Conservation (phyloP, 495 filamentous ascomycete genomes). For the Cercophora newfieldiana region DNA sequence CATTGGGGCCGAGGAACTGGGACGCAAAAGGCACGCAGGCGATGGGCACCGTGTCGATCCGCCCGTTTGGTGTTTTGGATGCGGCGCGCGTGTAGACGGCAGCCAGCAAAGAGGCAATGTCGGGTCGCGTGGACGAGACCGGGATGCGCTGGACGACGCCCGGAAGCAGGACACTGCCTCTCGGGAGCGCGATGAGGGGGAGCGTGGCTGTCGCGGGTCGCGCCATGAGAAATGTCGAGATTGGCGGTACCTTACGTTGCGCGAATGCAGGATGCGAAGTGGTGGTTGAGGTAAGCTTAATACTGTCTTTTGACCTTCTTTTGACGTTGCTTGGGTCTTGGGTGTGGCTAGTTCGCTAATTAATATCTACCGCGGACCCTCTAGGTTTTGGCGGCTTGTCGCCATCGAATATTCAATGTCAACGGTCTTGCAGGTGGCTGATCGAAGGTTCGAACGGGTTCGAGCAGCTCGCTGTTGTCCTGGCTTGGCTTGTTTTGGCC, state of each 20-base stretch:
- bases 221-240: constrained; percentile 13
- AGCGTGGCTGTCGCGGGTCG: constrained; percentile 48
- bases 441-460: constrained; percentile 9
- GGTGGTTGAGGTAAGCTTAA: neutral
- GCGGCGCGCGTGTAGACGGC: constrained; percentile 68
- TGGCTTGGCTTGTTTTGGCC: constrained; percentile 6
- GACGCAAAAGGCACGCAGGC: constrained; percentile 81
- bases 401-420: neutral
- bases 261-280: neutral
- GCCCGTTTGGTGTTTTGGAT: constrained; percentile 60
- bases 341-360: neutral
- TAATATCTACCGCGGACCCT: neutral
- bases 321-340: neutral
- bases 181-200: constrained; percentile 74
- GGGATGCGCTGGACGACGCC: constrained; percentile 76
- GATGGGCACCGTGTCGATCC: constrained; percentile 65
- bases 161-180: constrained; percentile 74
- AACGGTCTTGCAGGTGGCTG: constrained; percentile 1
- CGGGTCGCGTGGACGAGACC: constrained; percentile 69
- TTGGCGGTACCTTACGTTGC: neutral
- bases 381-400: neutral
- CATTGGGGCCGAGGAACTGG: constrained; percentile 64
- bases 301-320: neutral
- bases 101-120: constrained; percentile 79
- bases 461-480: neutral